These are phyloP conservation scores for Phaeotremella fagi DNA, from an alignment of 768 basidiomycete species.

Conservation along the genomic window DNA sequence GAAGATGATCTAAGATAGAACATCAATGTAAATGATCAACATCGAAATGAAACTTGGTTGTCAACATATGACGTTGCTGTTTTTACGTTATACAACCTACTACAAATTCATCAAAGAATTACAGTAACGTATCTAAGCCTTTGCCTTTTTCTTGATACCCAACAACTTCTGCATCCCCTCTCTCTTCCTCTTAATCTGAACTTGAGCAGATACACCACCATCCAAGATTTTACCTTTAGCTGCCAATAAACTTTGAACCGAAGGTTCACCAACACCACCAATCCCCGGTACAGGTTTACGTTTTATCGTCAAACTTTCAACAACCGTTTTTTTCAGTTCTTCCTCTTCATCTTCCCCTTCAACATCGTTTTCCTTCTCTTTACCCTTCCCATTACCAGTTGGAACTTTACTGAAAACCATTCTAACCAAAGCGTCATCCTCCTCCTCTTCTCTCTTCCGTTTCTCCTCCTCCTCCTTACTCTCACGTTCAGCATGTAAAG, in stretches of 20 bases:
- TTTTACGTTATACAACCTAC: too few species aligned
- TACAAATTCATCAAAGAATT: neutral
- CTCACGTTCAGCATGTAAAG: constrained; percentile 53
- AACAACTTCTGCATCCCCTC: constrained; percentile 37
- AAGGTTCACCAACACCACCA: constrained; percentile 28
- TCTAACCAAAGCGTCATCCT: constrained; percentile 85
- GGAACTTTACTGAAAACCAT: constrained; percentile 76
- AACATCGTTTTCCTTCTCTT: constrained; percentile 11
- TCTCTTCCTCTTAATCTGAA: constrained; percentile 27
- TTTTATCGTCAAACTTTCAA: constrained; percentile 41
- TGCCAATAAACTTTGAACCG: constrained; percentile 42
- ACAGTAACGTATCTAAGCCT: neutral
- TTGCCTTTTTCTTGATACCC: constrained; percentile 43
- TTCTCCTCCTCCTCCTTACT: constrained; percentile 66
- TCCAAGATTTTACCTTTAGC: constrained; percentile 39
- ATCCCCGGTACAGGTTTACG: constrained; percentile 21
- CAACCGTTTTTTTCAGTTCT: constrained; percentile 6
- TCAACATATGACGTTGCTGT: too few species aligned
- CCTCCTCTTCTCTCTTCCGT: constrained; percentile 67
- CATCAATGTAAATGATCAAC: too few species aligned
- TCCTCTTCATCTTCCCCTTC: constrained; percentile 14
- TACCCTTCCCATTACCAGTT: constrained; percentile 48
- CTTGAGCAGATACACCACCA: constrained; percentile 11
- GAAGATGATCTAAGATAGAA: too few species aligned
- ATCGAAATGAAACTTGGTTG: too few species aligned